Conservation (phyloP, 2,329 filamentous ascomycete genomes). For the Pseudogymnoascus sp. region DNA sequence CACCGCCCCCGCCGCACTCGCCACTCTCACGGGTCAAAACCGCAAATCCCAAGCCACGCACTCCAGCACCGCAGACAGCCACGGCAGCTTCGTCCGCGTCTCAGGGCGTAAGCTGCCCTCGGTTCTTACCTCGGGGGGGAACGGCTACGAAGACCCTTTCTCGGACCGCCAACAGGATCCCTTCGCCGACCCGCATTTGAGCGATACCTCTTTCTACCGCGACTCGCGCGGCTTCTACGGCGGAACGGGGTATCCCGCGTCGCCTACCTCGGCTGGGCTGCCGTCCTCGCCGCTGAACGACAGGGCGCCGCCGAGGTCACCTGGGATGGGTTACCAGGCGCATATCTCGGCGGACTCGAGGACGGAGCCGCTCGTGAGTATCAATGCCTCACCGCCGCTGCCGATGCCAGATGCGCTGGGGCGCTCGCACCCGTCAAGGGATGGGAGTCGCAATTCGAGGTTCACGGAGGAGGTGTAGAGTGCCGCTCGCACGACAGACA, state of each 20-base stretch:
- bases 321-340: neutral
- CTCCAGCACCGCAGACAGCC: constrained; percentile 9
- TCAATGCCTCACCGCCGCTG: constrained; percentile 41
- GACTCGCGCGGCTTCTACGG: constrained; percentile 40
- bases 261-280: constrained; percentile 8
- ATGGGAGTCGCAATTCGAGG: constrained; percentile 36
- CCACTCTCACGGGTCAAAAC: constrained; percentile 34
- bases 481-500: neutral
- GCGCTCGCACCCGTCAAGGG: constrained; percentile 35
- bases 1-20: constrained; percentile 41
- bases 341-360: constrained; percentile 20
- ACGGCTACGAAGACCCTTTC: constrained; percentile 49
- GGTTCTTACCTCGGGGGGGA: constrained; percentile 52
- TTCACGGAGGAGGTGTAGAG: constrained; percentile 38
- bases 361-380: neutral
- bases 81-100: constrained; percentile 55
- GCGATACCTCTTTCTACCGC: constrained; percentile 43
- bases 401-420: constrained; percentile 28
- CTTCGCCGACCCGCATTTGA: constrained; percentile 34
- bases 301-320: constrained; percentile 28
- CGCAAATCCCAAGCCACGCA: constrained; percentile 24
- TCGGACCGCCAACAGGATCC: constrained; percentile 25
- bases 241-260: constrained; percentile 18
- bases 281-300: constrained; percentile 13
- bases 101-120: constrained; percentile 57